Evolutionary conservation across 257 asterid genomes (phyloP), one percentile per base, ranked within the genome.

Genomic region (Solanum gandarillasii): DNA sequence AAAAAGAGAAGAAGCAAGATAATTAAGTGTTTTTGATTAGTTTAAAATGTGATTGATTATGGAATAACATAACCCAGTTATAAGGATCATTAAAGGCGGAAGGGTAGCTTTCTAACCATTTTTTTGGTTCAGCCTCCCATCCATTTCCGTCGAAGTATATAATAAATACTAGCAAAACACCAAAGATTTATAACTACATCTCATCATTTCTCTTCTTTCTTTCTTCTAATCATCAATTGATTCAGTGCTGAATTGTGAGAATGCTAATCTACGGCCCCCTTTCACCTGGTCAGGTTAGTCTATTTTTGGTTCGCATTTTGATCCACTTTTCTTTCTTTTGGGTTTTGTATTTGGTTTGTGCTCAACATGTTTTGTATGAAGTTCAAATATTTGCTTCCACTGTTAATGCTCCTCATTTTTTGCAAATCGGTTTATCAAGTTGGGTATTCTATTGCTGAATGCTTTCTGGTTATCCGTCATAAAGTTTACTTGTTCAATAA

Each of bases 181-280:
- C 11, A 43, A 79, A 41, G 16, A 14, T 79, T 25, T 35, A 79
- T 58, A 21, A 58, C 12, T 58, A 58, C 27, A 58, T 58, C 68
- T 58, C 68, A 58, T 58, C 12, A 58, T 58, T 58, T 58, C 68
- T 46, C 20, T 32, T 41, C 36, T 7, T 39, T 75, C 58, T 73
- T 41, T 46, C 36, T 18, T 65, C 46, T n/a, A n/a, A 12, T 79
- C 60, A 31, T 78, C 21, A 78, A 46, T 83, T 29, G 43, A 52
- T 21, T 83, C 35, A 76, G 12, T n/a, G 43, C 34, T 76, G 83
- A 76, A 39, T 4, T 43, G 84, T 79, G 65, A 79, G 13, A 35
- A 95, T 96, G 98, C 90, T 96, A 94, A 92, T 96, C 87, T 96
- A 93, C 38, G 98, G 97, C 88, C 98, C 98, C 35, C 73, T 95